Percentiles rank a stretch among this genome's conserved stretches.
Conservation (phyloP, 306 rosid genomes). For the Oemleria cerasiformis region DNA sequence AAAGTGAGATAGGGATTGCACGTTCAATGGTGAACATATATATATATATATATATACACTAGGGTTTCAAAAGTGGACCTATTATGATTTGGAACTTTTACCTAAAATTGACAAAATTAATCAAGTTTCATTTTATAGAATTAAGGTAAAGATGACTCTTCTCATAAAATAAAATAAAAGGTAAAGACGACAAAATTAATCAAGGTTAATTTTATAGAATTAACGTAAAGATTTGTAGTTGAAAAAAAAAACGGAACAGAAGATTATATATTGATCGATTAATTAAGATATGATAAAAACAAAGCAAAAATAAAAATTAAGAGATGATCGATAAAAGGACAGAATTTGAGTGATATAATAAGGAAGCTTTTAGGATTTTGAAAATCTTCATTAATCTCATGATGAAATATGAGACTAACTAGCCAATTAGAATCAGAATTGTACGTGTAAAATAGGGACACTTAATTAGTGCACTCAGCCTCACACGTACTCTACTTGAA, state of each 20-base stretch:
- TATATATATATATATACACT: too few species aligned
- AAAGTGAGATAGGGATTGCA: neutral
- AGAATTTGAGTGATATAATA: slow-evolving; percentile 16
- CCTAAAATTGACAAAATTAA: too few species aligned
- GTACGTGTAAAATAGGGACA: too few species aligned
- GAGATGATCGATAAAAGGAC: neutral
- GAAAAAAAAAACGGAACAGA: neutral
- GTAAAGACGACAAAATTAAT: too few species aligned
- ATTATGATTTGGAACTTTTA: neutral
- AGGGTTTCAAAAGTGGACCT: neutral
- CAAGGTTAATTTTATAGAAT: too few species aligned
- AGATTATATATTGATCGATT: too few species aligned
- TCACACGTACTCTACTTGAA: neutral
- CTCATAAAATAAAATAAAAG: too few species aligned
- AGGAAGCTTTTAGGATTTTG: slow-evolving; percentile 1
- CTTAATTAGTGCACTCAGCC: too few species aligned
- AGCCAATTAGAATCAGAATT: neutral
- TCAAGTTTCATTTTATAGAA: too few species aligned
- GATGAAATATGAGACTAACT: neutral
- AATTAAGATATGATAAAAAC: too few species aligned
- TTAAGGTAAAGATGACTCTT: too few species aligned
- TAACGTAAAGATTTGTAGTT: neutral
- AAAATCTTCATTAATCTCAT: neutral
- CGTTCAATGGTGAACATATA: neutral
- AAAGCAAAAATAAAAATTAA: neutral